phyloP scores from a whole-genome alignment of 768 basidiomycete genomes.

The Suillus subaureus region DNA sequence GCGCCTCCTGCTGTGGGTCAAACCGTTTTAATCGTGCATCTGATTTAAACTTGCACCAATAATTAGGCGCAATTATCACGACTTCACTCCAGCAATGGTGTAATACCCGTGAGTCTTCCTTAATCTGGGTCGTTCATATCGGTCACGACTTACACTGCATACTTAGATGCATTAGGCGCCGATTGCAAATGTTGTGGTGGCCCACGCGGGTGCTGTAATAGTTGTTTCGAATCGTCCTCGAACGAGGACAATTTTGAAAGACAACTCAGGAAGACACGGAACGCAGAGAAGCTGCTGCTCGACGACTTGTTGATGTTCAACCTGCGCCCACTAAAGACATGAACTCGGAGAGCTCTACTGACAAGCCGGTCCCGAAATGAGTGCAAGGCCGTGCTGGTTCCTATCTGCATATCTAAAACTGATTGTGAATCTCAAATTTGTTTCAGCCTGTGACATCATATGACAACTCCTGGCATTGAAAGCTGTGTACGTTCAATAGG shows the following conservation, averaged over 20 bases:
- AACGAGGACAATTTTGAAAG: constrained; percentile 11
- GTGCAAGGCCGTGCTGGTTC: not conserved
- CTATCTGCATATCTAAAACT: not conserved
- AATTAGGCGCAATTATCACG: not conserved
- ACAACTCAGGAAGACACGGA: constrained; percentile 7
- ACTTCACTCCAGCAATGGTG: constrained; percentile 4
- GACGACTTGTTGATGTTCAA: constrained; percentile 22
- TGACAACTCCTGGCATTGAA: not conserved
- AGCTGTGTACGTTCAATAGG: not conserved
- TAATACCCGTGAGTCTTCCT: not conserved
- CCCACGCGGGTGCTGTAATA: constrained; percentile 21
- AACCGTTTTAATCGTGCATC: not conserved
- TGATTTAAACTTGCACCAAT: not conserved
- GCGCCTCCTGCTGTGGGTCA: not conserved
- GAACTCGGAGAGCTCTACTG: constrained; percentile 4
- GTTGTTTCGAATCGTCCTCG: constrained; percentile 6
- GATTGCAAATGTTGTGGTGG: not conserved
- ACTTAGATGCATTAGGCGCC: constrained; percentile 4
- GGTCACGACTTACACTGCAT: not conserved
- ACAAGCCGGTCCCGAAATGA: not conserved
- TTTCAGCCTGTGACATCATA: not conserved
- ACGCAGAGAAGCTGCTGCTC: constrained; percentile 8
- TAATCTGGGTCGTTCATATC: not conserved
- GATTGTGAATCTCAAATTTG: not conserved
- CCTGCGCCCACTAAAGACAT: constrained; percentile 25